Base-by-base conservation (phyloP, 345 rosid species). In the Fremontodendron californicum region DNA sequence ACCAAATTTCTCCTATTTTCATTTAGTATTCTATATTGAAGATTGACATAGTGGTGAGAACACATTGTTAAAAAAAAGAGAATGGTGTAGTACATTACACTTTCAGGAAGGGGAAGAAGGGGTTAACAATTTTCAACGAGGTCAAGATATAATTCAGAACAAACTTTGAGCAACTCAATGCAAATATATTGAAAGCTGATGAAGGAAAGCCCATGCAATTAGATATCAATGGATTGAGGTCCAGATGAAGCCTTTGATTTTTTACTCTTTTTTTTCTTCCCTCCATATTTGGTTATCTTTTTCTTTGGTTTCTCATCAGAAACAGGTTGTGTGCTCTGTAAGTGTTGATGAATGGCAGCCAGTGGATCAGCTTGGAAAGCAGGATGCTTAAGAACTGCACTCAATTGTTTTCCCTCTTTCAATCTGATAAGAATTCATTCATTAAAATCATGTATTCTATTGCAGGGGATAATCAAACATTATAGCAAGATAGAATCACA, bases 301-400 rank as follows among this genome's bases (percentile, higher is more conserved):
- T 85, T 87, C 88, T 90, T 88, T 0, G 91, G 87, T 46, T 89
- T 86, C 83, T 87, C 93, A 42, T 89, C 89, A 2, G 39, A n/a
- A 29, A 82, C 81, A 71, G 98, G 94, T 54, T 86, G 93, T 45
- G 89, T 88, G 85, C 85, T 89, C 89, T 31, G 75, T 68, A 58
- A 25, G 39, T 74, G 77, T 60, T 57, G 68, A 74, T 92, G 94
- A 64, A 92, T 87, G 51, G 96, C 88, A 82, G 86, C 94, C 9
- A 91, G 65, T 0, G 98, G 97, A 86, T 96, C 94, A 15, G 85
- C 81, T 78, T 82, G 89, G 81, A 92, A 96, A 42, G 85, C 86
- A 16, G 90, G 95, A 83, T 93, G 87, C 65, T 83, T 85, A 31
- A 90, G 88, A 83, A 93, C 96, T 75, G 80, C 81, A 77, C 71